Base-by-base conservation (phyloP, 2,329 filamentous ascomycete species). In the Epichloe glyceriae region DNA sequence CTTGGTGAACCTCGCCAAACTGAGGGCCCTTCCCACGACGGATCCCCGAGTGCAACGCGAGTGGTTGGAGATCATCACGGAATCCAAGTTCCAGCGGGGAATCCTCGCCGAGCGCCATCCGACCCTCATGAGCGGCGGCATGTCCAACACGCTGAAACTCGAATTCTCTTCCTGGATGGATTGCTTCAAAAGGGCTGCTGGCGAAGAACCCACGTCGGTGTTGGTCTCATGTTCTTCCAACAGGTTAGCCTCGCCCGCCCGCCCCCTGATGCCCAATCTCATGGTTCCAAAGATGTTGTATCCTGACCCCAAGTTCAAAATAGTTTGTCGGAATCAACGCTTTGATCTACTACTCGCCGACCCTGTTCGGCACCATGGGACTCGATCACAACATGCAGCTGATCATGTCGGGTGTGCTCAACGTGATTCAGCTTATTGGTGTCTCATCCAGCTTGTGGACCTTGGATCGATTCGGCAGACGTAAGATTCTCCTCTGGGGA, bases 331-430 rank as follows among this genome's bases (percentile, higher is more conserved):
- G 61, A 3, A 63, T 68, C 15, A 71, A 72, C 50, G 69, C 69
- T 1, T 68, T 76, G 38, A 73, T 79, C 58, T 80, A 79, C 64
- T 80, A 80, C 55, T 73, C 74, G 0, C 79, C 79, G 0, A 71
- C 73, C 35, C 79, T 82, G 51, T 82, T 82, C 64, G 66, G 67
- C 0, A 70, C 73, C 53, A 69, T 81, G 46, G 78, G 78, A 15
- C 66, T 81, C 5, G 54, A 59, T 46, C 55, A 53, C 20, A 58
- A 63, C 40, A 63, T 63, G 59, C 57, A 61, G 42, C 58, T 64
- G 30, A 59, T 63, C 40, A 62, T 63, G 59, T 63, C 62, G 5
- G 62, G 62, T 12, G 61, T 64, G 5, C 55, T 64, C 22, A 63
- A 63, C 47, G 53, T 64, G 3, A 57, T 56, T 4, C 62, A 64